Evolutionary conservation across 371 early-diverging fungal species (phyloP), one percentile per base, ranked within the genome.

Genomic region (Mucor saturninus): DNA sequence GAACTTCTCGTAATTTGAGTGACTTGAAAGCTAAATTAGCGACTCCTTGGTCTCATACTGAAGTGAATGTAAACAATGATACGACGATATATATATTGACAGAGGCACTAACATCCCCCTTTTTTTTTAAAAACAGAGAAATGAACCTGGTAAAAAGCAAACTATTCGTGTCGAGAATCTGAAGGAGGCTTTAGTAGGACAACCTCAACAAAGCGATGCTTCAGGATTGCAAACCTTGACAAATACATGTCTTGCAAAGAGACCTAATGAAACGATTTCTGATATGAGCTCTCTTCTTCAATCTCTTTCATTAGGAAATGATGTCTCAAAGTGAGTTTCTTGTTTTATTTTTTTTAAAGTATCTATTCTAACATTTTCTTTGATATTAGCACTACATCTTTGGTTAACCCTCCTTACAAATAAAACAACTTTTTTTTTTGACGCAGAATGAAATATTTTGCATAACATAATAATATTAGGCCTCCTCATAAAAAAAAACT

Each of bases 151-250:
- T 48, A 65, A 62, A 32, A 69, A 65, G 42, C 72, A 72, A 32
- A 64, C 72, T 3, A 77, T 82, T 58, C 77, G 78, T 32, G 83
- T 82, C 7, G 83, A 82, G 35, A 80, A 77, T n/a, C 67, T 84
- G 21, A 74, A 75, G 46, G 81, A 84, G 55, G 81, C 80, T 3
- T 54, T 84, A 28, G 14, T 42, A 5, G 67, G 67, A 15, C 62
- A 62, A 58, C 31, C 40, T 29, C 57, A 63, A 45, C 38, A 35
- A 37, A 40, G 5, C 2, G 49, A 32, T 11, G 48, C 1, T 4
- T 14, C 46, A 46, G 50, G 55, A 38, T 30, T 45, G 9, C 52
- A 52, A 46, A 32, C 54, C 13, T 37, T 54, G 45, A 72, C 68
- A n/a, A 58, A 54, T 14, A 56, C 54, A 30, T 62, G 62, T 49